Conservation (phyloP, 1,139 yeast genomes). For the Kodamaea arcana region DNA sequence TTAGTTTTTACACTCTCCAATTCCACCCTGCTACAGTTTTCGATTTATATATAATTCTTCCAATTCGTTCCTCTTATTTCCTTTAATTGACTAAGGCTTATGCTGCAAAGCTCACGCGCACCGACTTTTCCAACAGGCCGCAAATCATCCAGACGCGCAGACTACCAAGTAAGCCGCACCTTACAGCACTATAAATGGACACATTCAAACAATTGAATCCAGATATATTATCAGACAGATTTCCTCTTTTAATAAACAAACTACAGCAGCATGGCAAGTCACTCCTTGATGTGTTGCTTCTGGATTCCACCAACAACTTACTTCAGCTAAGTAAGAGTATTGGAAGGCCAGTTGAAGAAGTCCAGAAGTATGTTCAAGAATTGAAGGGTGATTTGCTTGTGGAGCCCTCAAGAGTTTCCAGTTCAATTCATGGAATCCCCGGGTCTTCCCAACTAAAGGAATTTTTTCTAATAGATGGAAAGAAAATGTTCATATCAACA, state of each 20-base stretch:
- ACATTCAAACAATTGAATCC: constrained; percentile 22
- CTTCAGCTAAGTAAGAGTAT: constrained; percentile 35
- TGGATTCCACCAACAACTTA: constrained; percentile 14
- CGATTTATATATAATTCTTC: too few species aligned
- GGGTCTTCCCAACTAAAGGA: constrained; percentile 1
- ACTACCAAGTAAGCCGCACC: too few species aligned
- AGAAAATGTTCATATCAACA: constrained; percentile 38
- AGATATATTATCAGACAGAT: constrained; percentile 12
- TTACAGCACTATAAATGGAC: constrained; percentile 23
- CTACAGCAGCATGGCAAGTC: constrained; percentile 21
- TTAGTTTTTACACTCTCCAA: too few species aligned
- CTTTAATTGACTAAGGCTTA: too few species aligned
- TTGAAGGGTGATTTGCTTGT: constrained; percentile 11
- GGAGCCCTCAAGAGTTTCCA: constrained; percentile 1
- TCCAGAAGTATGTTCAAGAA: constrained; percentile 35
- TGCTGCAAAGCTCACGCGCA: too few species aligned
- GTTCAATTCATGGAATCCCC: too few species aligned
- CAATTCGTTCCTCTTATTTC: too few species aligned
- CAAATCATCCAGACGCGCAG: too few species aligned
- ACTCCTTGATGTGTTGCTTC: constrained; percentile 20
- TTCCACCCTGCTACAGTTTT: too few species aligned
- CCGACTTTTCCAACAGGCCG: too few species aligned
- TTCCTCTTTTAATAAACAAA: constrained; percentile 13
- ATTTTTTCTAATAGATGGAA: too few species aligned
- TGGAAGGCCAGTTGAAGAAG: constrained; percentile 47